These are phyloP conservation scores for Salpingoeca rosetta DNA, from an alignment of 78 protist genomes.

Conservation along the genomic window DNA sequence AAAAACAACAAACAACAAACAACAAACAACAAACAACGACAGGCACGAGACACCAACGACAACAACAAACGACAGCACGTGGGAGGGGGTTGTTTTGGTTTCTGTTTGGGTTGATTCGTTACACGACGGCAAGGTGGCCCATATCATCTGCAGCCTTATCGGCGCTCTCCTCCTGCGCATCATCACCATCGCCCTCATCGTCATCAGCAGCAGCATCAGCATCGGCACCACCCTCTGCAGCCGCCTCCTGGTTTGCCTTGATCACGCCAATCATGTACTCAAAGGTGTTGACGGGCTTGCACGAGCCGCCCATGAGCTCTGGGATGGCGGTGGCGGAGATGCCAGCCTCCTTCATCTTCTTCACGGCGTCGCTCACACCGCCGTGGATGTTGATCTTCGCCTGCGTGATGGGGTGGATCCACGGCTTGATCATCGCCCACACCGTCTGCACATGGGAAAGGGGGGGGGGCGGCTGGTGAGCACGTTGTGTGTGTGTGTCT, in stretches of 20 bases:
- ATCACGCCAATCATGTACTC: neutral
- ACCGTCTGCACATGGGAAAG: neutral
- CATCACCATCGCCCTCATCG: no score
- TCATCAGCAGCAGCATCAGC: no score
- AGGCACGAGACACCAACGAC: no score
- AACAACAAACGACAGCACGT: no score
- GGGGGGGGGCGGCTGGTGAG: neutral
- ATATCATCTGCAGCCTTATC: neutral
- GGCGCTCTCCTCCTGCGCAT: neutral
- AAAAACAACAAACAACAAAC: no score
- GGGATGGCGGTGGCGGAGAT: neutral
- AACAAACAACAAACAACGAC: no score
- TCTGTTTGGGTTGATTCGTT: no score
- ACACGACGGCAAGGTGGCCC: neutral
- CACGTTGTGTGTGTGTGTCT: neutral
- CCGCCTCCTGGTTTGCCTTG: neutral
- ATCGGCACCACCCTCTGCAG: no score
- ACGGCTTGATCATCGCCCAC: neutral
- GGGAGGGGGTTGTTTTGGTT: no score
- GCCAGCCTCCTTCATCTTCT: neutral
- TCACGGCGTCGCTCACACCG: neutral
- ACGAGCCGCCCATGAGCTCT: neutral
- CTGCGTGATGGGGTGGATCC: neutral
- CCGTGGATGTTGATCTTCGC: neutral
- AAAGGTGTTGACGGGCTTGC: neutral